Evolutionary conservation across 2,329 filamentous ascomycete genomes (phyloP).

Genomic region (Hansfordia pulvinata): DNA sequence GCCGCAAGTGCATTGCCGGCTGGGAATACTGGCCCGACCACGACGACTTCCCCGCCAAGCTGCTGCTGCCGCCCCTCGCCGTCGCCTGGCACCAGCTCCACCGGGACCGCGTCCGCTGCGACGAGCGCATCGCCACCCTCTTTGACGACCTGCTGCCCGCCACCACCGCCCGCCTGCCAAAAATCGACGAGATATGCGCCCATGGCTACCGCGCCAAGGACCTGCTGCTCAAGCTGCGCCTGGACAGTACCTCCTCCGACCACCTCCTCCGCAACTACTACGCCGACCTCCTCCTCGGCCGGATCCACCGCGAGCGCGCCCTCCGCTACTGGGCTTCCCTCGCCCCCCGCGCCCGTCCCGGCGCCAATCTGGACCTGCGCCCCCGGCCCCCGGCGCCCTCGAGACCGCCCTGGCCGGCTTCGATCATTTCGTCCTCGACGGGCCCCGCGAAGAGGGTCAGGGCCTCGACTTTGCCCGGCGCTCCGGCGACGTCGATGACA

Average conservation of each 20-base stretch:
- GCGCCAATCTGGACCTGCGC: conserved; percentile 30
- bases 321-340: conserved; percentile 47
- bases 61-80: conserved; percentile 22
- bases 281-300: conserved; percentile 40
- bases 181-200: conserved; percentile 38
- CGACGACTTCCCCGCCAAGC: conserved; percentile 26
- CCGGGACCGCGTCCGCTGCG: conserved; percentile 19
- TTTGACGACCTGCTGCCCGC: conserved; percentile 39
- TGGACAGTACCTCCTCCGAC: conserved; percentile 35
- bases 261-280: conserved; percentile 47
- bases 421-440: conserved; percentile 48
- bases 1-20: conserved; percentile 34
- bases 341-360: too few species aligned
- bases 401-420: conserved; percentile 47
- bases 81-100: conserved; percentile 42
- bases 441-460: conserved; percentile 24
- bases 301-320: conserved; percentile 44
- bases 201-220: conserved; percentile 51
- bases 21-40: conserved; percentile 43
- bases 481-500: conserved; percentile 1
- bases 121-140: conserved; percentile 19
- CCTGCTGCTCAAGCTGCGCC: conserved; percentile 31
- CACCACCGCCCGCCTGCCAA: conserved; percentile 38
- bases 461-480: too few species aligned
- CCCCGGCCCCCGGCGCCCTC: conserved; percentile 29